Base-by-base conservation (phyloP, 75 land plant species). In the Pinus taeda region DNA sequence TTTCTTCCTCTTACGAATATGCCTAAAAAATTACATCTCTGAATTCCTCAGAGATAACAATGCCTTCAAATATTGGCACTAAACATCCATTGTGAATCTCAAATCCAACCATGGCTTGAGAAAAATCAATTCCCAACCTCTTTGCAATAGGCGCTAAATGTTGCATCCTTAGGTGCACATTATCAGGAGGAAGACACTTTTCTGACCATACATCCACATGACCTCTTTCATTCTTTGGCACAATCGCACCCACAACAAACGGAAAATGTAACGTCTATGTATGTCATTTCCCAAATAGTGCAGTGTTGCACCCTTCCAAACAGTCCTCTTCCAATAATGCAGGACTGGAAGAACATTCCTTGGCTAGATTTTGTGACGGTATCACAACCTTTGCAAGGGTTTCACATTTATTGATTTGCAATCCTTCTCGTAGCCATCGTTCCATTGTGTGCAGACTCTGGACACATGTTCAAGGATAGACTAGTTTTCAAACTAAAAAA, bases 261-360 rank as follows among this genome's bases (percentile, higher is more conserved):
- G 26, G 26, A 26, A 26, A 26, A 26, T 76, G 61, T 64, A 92
- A 78, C 57, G 91, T 86, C 74, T 92, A 93, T 56, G 85, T 79
- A 79, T 97, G 98, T 95, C 99, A 97, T 80, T 84, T 90, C 60
- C 99, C 99, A 88, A 84, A 97, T 26, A 97, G 90, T 57, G 65
- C 76, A 77, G 88, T 69, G 49, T 74, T 82, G n/a, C 5, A 26
- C 76, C 76, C 81, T 82, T 76, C 76, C 71, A 36, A 26, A 71
- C 49, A 77, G 58, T 55, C 82, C 30, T 85, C 89, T 21, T 60
- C 49, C 77, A 49, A n/a, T 53, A 71, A 83, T 75, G 53, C 59
- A 72, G 30, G 63, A 59, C 80, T 85, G 74, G 9, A 66, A 58
- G 15, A 57, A 65, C 72, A 74, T 29, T 18, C 74, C 37, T 78